These are phyloP conservation scores for Moricandia arvensis DNA, from an alignment of 345 rosid genomes.

Conservation along the genomic window DNA sequence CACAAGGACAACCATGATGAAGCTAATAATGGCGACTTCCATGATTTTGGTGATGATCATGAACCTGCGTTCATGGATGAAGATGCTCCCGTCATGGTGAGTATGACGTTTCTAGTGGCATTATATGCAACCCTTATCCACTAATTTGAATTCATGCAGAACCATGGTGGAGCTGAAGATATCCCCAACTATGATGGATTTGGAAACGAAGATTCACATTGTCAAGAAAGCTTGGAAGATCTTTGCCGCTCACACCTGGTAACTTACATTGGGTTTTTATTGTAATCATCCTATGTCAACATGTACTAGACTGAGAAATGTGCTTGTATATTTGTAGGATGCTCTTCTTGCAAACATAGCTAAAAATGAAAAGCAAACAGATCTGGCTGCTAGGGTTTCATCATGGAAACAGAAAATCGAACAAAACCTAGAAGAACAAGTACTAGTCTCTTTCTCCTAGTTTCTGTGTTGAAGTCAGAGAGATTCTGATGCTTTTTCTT, in stretches of 20 bases:
- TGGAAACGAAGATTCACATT: conserved; percentile 41
- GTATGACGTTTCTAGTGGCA: conserved; percentile 4
- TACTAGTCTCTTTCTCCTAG: conserved; percentile 40
- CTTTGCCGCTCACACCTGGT: conserved; percentile 96
- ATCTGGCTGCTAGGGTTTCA: conserved; percentile 83
- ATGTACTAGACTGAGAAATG: background rate
- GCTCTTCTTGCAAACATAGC: conserved; percentile 94
- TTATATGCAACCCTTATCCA: conserved; percentile 24
- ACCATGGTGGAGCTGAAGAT: conserved; percentile 37
- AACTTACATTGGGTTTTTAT: conserved; percentile 30
- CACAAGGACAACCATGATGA: conserved; percentile 45
- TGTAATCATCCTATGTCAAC: background rate
- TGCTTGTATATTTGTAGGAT: conserved; percentile 50
- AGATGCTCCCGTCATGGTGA: conserved; percentile 48
- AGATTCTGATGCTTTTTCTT: conserved; percentile 1
- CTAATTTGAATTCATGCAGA: conserved; percentile 32
- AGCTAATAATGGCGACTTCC: conserved; percentile 44
- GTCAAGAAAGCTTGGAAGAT: conserved; percentile 83
- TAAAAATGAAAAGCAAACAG: conserved; percentile 84
- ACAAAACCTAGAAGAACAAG: conserved; percentile 88
- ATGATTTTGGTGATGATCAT: conserved; percentile 55
- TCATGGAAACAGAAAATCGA: conserved; percentile 96
- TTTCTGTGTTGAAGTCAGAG: conserved; percentile 18
- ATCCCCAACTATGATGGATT: conserved; percentile 43
- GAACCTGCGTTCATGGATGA: conserved; percentile 57